These are phyloP conservation scores for Penicillium canariense DNA, from an alignment of 495 filamentous ascomycete genomes.

Conservation along the genomic window DNA sequence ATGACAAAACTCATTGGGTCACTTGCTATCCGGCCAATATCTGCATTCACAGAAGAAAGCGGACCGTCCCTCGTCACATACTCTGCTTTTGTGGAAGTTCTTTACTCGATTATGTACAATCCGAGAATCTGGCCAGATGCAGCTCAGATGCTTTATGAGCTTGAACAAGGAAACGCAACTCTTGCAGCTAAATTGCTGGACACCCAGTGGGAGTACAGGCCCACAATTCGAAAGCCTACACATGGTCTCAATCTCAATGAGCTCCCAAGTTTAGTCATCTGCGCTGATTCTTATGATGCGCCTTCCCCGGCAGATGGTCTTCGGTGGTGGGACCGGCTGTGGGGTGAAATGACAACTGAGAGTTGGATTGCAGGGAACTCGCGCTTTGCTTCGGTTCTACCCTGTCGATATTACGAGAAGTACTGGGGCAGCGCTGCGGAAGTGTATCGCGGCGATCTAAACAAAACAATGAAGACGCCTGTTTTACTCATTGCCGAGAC, in stretches of 20 bases:
- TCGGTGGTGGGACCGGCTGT: constrained; percentile 16
- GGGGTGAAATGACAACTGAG: constrained; percentile 13
- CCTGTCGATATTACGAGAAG: constrained; percentile 14
- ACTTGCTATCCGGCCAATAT: constrained; percentile 13
- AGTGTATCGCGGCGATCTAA: constrained; percentile 20
- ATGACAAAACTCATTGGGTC: constrained; percentile 12
- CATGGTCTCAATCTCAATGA: constrained; percentile 3
- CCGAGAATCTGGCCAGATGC: constrained; percentile 10
- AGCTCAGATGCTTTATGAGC: constrained; percentile 17
- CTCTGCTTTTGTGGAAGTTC: constrained; percentile 10
- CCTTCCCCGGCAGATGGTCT: constrained; percentile 17
- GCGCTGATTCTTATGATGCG: constrained; percentile 19
- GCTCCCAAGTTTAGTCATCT: constrained; percentile 16
- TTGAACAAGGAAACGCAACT: constrained; percentile 18
- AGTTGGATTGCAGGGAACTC: constrained; percentile 23
- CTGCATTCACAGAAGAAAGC: constrained; percentile 14
- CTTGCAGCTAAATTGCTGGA: constrained; percentile 13
- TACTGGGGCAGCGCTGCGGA: constrained; percentile 18
- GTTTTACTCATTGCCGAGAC: constrained; percentile 12
- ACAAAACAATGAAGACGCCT: constrained; percentile 19
- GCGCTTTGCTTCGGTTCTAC: constrained; percentile 16
- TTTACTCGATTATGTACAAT: constrained; percentile 15
- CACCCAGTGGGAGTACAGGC: constrained; percentile 7
- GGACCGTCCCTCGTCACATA: constrained; percentile 20
- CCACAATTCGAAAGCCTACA: not conserved